Base-by-base conservation (phyloP, 2,329 filamentous ascomycete species). In the Xylariaceae sp. region DNA sequence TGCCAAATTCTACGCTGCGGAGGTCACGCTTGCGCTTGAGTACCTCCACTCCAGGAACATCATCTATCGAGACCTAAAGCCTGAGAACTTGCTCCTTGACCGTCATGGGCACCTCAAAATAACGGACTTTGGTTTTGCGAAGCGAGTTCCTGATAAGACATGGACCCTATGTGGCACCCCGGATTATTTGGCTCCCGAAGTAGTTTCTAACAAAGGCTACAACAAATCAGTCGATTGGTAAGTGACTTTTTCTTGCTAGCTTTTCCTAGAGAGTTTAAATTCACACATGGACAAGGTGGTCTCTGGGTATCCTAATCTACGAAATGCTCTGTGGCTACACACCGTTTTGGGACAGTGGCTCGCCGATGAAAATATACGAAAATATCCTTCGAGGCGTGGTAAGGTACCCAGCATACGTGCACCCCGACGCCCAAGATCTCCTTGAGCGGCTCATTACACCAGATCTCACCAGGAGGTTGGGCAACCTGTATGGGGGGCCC, bases 281-380 rank as follows among this genome's bases (percentile, higher is more conserved):
- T 43, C 19, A 30, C 26, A 48, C 22, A 39, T 29, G 13, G 26
- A 54, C 9, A 62, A 96, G 92, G 92, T 99, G 94, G 94, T 97
- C 92, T 49, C 80, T 99, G 54, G 94, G 94, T 43, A 97, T 99
- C 69, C 77, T 99, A 64, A 97, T 99, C 71, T 99, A 96, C 72
- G 94, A 99, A 79, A 99, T 99, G 94, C 83, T 99, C 36, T 97
- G 94, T 70, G 94, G 94, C 26, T 99, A 96, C 74, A 99, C 94
- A 5, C 94, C 94, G 5, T 99, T 99, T 77, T 99, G 94, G 92
- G 94, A 99, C 71, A 89, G 89, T 65, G 94, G 92, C 51, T 96
- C 90, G 42, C 92, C 94, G 2, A 95, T 99, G 84, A 96, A 96
- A 75, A 99, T 99, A 67, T 99, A 99, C 75, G 94, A 99, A 76